Base-by-base conservation (phyloP, 2,329 filamentous ascomycete genomes). In the Monilinia vaccinii-corymbosi region DNA sequence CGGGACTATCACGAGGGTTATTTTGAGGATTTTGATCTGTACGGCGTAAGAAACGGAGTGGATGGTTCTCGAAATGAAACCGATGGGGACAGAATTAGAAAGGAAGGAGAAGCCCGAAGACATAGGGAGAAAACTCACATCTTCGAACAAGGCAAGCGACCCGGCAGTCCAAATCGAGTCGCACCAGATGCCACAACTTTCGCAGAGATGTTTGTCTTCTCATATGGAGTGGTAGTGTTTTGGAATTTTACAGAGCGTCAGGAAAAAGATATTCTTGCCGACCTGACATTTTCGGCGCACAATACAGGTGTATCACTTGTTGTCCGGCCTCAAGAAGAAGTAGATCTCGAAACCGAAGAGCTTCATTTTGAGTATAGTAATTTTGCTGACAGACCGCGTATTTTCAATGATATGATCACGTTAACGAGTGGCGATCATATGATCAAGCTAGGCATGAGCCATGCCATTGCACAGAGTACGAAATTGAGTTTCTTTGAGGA, bases 321-420 rank as follows among this genome's bases (percentile, higher is more conserved):
- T 36, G 88, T 86, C 1, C 82, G 90, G 38, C 90, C 92, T 0
- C 78, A 96, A 25, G 84, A 89, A 60, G 90, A 97, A 73, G 87
- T 87, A 65, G 92, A 97, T 71, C 96, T 95, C 67, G 94, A 99
- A 76, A 99, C 89, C 0, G 94, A 99, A 72, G 93, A 97, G 71
- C 97, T 99, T 69, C 93, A 99, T 71, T 99, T 99, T 71, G 92
- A 97, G 73, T 99, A 99, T 77, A 96, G 90, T 68, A 82, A 85
- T 0, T 82, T 90, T 61, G 91, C 94, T 38, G 87, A 91, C 63
- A 84, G 92, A 53, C 94, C 94, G 5, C 84, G 94, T 60, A 89
- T 99, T 34, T 99, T 95, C 77, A 97, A 99, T 75, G 94, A 99
- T 74, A 99, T 99, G 94, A 97, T 99, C 69, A 99, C 94, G 0